These are phyloP conservation scores for Aschersonia sp. DNA, from an alignment of 2,329 filamentous ascomycete species.

Conservation along the genomic window DNA sequence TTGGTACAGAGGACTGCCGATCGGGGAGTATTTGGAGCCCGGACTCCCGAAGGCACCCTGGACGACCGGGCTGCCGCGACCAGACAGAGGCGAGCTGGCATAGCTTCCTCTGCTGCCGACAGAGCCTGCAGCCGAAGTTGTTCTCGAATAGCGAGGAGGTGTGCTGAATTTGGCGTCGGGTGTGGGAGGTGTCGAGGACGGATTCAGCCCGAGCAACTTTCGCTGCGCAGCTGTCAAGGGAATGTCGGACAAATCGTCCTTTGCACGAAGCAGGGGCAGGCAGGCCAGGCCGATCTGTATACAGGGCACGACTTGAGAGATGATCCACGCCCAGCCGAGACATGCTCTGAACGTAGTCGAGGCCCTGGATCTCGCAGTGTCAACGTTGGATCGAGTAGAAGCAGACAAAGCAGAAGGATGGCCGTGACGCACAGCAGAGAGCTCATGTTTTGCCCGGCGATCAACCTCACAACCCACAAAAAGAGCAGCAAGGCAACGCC, in stretches of 20 bases:
- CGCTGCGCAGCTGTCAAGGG: conserved; percentile 67
- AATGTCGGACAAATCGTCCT: conserved; percentile 76
- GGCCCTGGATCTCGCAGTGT: conserved; percentile 12
- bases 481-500: conserved; percentile 40
- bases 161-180: conserved; percentile 63
- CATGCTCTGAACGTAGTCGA: conserved; percentile 18
- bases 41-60: conserved; percentile 17
- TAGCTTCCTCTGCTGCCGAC: conserved; percentile 44
- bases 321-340: conserved; percentile 28
- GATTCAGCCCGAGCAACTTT: conserved; percentile 65
- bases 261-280: conserved; percentile 55
- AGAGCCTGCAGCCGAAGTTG: conserved; percentile 50
- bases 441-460: conserved; percentile 20
- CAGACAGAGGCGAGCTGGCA: conserved; percentile 43
- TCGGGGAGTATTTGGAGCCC: conserved; percentile 31
- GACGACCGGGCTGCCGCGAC: conserved; percentile 33
- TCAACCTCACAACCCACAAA: conserved; percentile 20
- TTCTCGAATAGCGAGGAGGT: conserved; percentile 74
- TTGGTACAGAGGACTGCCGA: conserved; percentile 45
- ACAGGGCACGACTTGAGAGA: conserved; percentile 41
- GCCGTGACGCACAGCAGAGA: conserved; percentile 19
- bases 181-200: conserved; percentile 46
- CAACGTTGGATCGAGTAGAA: not conserved
- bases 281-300: conserved; percentile 60
- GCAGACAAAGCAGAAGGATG: not conserved